Evolutionary conservation across 2,329 filamentous ascomycete species (phyloP).

Genomic region (Penicillium occitanis): DNA sequence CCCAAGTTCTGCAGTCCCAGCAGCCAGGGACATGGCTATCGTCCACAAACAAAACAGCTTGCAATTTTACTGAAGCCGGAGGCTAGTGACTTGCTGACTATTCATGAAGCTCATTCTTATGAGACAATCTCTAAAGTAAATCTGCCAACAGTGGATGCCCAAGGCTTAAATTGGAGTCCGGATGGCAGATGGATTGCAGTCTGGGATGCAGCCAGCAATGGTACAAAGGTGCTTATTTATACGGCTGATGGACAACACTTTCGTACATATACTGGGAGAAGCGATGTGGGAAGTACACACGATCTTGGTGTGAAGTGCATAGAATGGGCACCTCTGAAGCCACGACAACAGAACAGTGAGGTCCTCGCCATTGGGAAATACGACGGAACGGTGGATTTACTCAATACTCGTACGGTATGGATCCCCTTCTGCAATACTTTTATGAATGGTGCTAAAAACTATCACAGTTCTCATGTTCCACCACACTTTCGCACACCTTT

Average conservation of each 20-base stretch:
- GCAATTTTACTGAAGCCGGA: slow-evolving; percentile 44
- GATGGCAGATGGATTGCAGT: slow-evolving; percentile 61
- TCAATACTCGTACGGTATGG: slow-evolving; percentile 45
- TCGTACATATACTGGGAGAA: slow-evolving; percentile 50
- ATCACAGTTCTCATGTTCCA: slow-evolving; percentile 35
- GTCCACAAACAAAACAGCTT: slow-evolving; percentile 41
- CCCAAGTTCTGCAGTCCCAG: slow-evolving; percentile 41
- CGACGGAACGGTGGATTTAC: slow-evolving; percentile 51
- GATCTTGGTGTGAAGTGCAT: slow-evolving; percentile 54
- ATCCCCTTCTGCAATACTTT: background rate
- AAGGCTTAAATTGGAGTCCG: slow-evolving; percentile 59
- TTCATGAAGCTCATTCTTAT: slow-evolving; percentile 39
- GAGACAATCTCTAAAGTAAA: slow-evolving; percentile 35
- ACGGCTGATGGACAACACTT: slow-evolving; percentile 61
- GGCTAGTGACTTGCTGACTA: slow-evolving; percentile 38
- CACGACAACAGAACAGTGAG: slow-evolving; percentile 31
- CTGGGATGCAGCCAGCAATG: slow-evolving; percentile 55
- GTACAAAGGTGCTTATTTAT: slow-evolving; percentile 55
- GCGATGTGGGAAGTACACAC: slow-evolving; percentile 37
- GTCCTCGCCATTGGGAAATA: slow-evolving; percentile 53
- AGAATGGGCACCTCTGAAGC: slow-evolving; percentile 52
- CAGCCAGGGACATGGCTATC: slow-evolving; percentile 37
- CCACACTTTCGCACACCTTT: slow-evolving; percentile 37
- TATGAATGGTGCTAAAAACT: too few species aligned
- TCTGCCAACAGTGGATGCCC: slow-evolving; percentile 56